Evolutionary conservation across 2,329 filamentous ascomycete species (phyloP).

Genomic region (Fusarium incarnatum): DNA sequence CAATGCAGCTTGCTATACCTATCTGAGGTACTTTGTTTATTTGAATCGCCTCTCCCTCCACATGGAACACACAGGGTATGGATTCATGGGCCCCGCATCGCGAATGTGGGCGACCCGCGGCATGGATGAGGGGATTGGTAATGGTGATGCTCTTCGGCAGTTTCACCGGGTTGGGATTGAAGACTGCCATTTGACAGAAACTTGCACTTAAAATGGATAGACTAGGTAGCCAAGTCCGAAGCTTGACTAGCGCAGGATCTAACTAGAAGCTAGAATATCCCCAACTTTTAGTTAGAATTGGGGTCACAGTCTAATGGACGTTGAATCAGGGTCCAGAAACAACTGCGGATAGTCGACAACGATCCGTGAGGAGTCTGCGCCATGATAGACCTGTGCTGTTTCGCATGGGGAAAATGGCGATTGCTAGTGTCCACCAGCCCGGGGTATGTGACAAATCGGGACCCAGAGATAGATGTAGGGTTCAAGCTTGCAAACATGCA

Average conservation of each 20-base stretch:
- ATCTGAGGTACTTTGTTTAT: slow-evolving; percentile 9
- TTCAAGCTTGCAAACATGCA: background rate
- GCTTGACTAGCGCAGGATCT: slow-evolving; percentile 17
- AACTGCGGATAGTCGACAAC: background rate
- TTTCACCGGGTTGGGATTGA: slow-evolving; percentile 22
- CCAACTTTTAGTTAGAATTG: background rate
- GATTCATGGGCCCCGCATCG: slow-evolving; percentile 32
- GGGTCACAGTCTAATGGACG: slow-evolving; percentile 4
- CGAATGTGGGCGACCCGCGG: slow-evolving; percentile 24
- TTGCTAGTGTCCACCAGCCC: background rate
- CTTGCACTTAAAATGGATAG: slow-evolving; percentile 4
- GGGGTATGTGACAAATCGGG: background rate
- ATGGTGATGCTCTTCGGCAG: slow-evolving; percentile 28
- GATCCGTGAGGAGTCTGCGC: background rate
- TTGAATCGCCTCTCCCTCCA: slow-evolving; percentile 16
- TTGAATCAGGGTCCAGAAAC: background rate
- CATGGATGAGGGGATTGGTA: slow-evolving; percentile 27
- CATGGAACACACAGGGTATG: slow-evolving; percentile 1
- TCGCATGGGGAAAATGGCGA: background rate
- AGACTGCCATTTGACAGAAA: slow-evolving; percentile 12
- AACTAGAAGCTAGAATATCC: background rate
- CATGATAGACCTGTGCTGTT: slow-evolving; percentile 3
- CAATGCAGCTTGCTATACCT: background rate
- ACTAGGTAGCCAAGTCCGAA: slow-evolving; percentile 14
- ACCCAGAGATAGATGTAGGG: background rate